Evolutionary conservation across 495 filamentous ascomycete genomes (phyloP).

Genomic region (Talaromyces wortmannii): DNA sequence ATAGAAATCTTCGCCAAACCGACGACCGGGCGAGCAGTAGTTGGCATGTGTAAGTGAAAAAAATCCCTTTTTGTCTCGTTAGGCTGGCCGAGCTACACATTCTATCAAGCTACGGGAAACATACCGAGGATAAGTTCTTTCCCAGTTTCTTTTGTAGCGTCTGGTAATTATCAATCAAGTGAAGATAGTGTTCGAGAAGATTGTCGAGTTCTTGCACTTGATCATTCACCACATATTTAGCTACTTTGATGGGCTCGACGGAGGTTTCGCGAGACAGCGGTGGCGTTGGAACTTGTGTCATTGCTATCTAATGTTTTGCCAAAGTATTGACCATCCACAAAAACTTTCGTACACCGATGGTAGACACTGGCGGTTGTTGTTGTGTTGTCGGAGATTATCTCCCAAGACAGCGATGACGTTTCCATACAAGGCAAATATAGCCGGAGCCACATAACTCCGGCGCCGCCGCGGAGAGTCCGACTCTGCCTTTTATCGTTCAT

Average conservation of each 20-base stretch:
- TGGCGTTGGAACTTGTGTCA: constrained; percentile 32
- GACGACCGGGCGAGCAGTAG: constrained; percentile 55
- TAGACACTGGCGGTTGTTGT: neutral
- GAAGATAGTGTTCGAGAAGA: constrained; percentile 63
- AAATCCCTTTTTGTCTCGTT: constrained; percentile 29
- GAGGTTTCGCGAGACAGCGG: constrained; percentile 27
- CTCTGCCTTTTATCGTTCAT: constrained; percentile 22
- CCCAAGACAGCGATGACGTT: neutral
- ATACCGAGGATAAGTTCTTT: constrained; percentile 49
- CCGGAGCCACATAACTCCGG: constrained; percentile 4
- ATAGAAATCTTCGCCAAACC: constrained; percentile 63
- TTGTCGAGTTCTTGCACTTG: constrained; percentile 45
- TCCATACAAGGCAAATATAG: neutral
- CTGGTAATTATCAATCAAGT: constrained; percentile 65
- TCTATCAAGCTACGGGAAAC: neutral
- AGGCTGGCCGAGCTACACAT: neutral
- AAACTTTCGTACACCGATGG: neutral
- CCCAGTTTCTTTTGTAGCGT: constrained; percentile 47
- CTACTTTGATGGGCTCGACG: constrained; percentile 11
- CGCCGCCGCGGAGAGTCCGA: constrained; percentile 1
- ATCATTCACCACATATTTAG: constrained; percentile 15
- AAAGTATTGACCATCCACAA: neutral
- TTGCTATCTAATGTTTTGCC: constrained; percentile 3
- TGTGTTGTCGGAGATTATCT: constrained; percentile 1
- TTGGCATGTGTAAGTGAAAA: constrained; percentile 62